Base-by-base conservation (phyloP, 179 eudicot species). In the Sideroxylon spinosum region DNA sequence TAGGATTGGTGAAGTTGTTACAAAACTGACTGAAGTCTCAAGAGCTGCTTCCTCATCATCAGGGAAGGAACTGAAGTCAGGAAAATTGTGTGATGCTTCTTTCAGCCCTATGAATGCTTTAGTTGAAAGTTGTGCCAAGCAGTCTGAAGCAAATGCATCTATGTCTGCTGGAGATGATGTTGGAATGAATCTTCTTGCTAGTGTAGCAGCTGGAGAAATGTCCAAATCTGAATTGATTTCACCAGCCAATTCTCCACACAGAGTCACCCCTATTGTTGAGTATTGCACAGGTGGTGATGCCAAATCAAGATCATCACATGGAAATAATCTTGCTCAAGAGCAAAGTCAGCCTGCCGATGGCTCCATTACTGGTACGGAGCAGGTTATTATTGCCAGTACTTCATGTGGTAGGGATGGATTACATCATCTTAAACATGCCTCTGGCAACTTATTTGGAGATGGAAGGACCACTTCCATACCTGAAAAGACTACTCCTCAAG, bases 101-200 rank as follows among this genome's bases (percentile, higher is more conserved):
- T 90, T 89, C 80, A 89, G 92, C 85, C 87, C 98, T 78, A 93
- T 93, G 76, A 91, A 93, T 87, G 98, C 97, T 75, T 81, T 94
- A 71, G 82, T 91, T 72, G 98, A 94, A 80, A 94, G 97, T 78
- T 92, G 96, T 85, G 97, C 67, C 28, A 90, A 91, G 73, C 87
- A 80, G 48, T 88, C 97, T 37, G 97, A 91, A 81, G 86, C 86
- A 13, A 86, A 72, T 78, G 78, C 79, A 6, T 65, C 90, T 28
- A 23, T 86, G 73, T 84, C 90, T 16, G 85, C 74, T 46, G 93
- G 89, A 53, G 98, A 94, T 85, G 97, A 87, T 48, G 86, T 86
- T 74, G 97, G 98, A 25, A 94, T 94, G 97, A 93, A 94, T 82
- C 82, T 94, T 66, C 97, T 94, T 81, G 97, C 98, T 17, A 93